These are phyloP conservation scores for Penicillium dipodomyicola DNA, from an alignment of 495 filamentous ascomycete species.

Conservation along the genomic window DNA sequence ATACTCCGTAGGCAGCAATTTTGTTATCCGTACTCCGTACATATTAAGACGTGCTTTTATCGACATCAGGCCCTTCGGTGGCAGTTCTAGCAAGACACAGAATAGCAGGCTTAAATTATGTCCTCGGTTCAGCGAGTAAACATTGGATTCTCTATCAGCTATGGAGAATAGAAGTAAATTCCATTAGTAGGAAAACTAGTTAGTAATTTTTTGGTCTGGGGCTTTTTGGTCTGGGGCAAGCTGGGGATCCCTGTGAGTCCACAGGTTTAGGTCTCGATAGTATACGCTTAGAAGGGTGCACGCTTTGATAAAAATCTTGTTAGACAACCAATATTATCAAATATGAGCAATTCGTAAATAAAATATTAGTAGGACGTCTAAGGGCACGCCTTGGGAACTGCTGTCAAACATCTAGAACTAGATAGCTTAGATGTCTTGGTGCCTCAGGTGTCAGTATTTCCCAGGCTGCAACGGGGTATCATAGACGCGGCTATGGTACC, in stretches of 20 bases:
- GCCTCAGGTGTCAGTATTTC: neutral
- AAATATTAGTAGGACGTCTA: neutral
- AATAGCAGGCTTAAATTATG: neutral
- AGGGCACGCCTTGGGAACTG: neutral
- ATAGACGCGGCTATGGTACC: slow-evolving; percentile 7
- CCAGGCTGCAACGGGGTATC: neutral
- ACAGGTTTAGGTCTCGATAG: neutral
- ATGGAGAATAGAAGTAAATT: no score
- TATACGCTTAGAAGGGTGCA: neutral
- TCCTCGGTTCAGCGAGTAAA: neutral
- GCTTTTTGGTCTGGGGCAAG: neutral
- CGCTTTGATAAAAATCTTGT: no score
- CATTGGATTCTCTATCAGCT: no score
- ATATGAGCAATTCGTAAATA: no score
- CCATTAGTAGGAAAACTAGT: neutral
- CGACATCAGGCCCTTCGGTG: neutral
- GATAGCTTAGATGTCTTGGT: neutral
- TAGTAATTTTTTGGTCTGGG: no score
- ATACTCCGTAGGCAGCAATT: neutral
- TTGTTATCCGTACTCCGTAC: neutral
- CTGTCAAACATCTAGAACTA: neutral
- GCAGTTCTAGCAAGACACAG: neutral
- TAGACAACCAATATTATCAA: no score
- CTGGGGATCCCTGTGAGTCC: neutral
- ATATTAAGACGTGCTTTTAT: neutral